Evolutionary conservation across 768 basidiomycete species (phyloP).

Genomic region (Tulasnella sp.): DNA sequence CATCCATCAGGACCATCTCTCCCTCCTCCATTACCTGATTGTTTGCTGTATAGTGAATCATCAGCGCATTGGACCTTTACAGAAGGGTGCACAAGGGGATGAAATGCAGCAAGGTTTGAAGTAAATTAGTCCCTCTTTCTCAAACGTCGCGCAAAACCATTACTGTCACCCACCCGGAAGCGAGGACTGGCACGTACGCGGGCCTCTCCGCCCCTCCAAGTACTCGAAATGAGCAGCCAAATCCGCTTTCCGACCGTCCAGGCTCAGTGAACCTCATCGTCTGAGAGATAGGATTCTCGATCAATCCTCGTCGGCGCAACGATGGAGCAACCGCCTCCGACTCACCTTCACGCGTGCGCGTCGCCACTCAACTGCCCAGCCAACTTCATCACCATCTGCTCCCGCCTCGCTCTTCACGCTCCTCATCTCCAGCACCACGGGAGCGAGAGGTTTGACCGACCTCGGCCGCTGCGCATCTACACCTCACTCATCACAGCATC

Average conservation of each 20-base stretch:
- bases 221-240: slow-evolving; percentile 88
- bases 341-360: slow-evolving; percentile 78
- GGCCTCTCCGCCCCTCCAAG: slow-evolving; percentile 74
- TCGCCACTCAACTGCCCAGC: slow-evolving; percentile 85
- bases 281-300: too few relatives aligned
- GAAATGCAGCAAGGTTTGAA: background rate
- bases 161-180: slow-evolving; percentile 82
- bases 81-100: slow-evolving; percentile 7
- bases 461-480: slow-evolving; percentile 43
- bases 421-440: slow-evolving; percentile 49
- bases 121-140: background rate
- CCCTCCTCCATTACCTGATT: slow-evolving; percentile 65
- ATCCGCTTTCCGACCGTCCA: slow-evolving; percentile 54
- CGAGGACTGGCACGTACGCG: slow-evolving; percentile 98
- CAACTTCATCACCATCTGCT: slow-evolving; percentile 71
- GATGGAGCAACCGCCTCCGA: slow-evolving; percentile 65
- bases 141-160: too few relatives aligned
- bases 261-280: slow-evolving; percentile 74
- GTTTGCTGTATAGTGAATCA: slow-evolving; percentile 94
- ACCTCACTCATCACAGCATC: slow-evolving; percentile 52
- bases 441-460: slow-evolving; percentile 64
- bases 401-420: slow-evolving; percentile 73
- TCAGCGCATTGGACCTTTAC: slow-evolving; percentile 83
- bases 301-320: too few relatives aligned
- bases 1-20: slow-evolving; percentile 83